Base-by-base conservation (phyloP, 495 filamentous ascomycete species). In the Aspergillus saccharolyticus region DNA sequence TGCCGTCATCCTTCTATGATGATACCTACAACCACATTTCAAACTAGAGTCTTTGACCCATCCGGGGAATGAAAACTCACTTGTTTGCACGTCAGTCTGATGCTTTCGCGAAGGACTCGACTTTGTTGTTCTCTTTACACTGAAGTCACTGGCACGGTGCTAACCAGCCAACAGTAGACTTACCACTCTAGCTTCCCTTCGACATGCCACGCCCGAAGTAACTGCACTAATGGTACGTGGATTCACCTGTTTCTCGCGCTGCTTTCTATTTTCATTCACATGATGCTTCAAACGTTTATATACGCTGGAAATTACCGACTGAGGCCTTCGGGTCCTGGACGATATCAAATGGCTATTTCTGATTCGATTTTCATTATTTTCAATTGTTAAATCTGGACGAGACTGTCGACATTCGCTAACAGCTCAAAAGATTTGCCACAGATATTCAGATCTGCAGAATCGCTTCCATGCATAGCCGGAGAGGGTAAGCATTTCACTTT, bases 11-110 rank as follows among this genome's bases (percentile, higher is more conserved):
- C 59, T 61, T 66, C 60, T 69, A 73, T 86, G 85, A 88, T 88
- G 86, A 87, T 79, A 85, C 78, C 78, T 80, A 85, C 82, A 91
- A 88, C 93, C 91, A 39, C 33, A 73, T 56, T 73, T 84, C 89
- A 92, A 97, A 97, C 93, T 97, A 97, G 93, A 97, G 93, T 97
- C 93, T 97, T 97, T 97, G 93, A 97, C 89, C 89, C 59, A 50
- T 33, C 80, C 70, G 67, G 79, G 79, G 88, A 87, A 84, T 90
- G 96, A 94, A 93, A 96, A 93, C 87, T 88, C 73, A 67, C 76
- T 84, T 90, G 77, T 84, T 90, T 86, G 86, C 87, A 97, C 93
- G 93, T 97, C 93, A 97, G 93, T 91, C 93, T 97, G 93, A 97
- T 81, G 67, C 70, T 54, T 62, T 56, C 25, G 63, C 59, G 58